A percentile compares a stretch with the other conserved stretches of the same genome.
Conservation (phyloP, 176 grass and related monocot species). For the Elaeis guineensis region DNA sequence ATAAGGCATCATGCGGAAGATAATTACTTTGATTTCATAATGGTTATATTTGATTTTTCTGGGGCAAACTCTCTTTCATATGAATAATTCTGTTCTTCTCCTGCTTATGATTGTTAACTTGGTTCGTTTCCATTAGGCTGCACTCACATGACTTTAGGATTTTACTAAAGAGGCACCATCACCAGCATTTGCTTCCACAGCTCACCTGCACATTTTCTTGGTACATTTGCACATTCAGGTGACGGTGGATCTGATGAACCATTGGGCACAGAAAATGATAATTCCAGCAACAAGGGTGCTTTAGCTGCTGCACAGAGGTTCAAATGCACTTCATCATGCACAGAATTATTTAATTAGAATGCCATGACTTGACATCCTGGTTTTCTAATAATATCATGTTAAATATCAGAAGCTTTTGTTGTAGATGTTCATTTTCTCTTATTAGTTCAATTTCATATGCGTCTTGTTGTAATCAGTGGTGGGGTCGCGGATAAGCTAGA, state of each 20-base stretch:
- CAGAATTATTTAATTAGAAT: slow-evolving; percentile 23
- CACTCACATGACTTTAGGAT: neutral
- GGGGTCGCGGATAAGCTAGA: slow-evolving; percentile 19
- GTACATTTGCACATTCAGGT: slow-evolving; percentile 35
- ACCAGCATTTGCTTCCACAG: slow-evolving; percentile 11
- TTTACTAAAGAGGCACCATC: slow-evolving; percentile 23
- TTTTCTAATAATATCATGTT: too few species aligned
- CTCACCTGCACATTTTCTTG: slow-evolving; percentile 41
- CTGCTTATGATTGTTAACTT: too few species aligned
- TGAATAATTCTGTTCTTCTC: too few species aligned
- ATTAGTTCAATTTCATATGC: neutral
- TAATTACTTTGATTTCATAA: too few species aligned
- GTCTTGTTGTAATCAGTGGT: slow-evolving; percentile 35
- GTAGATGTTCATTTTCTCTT: neutral
- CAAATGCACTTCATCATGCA: slow-evolving; percentile 28
- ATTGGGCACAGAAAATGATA: slow-evolving; percentile 40
- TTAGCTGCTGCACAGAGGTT: slow-evolving; percentile 37
- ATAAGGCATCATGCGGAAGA: too few species aligned
- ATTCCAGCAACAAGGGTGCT: slow-evolving; percentile 42
- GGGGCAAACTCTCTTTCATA: too few species aligned
- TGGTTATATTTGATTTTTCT: too few species aligned
- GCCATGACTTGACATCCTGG: too few species aligned
- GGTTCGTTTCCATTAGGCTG: too few species aligned
- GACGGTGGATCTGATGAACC: slow-evolving; percentile 45
- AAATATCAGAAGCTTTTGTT: too few species aligned